Evolutionary conservation across 345 rosid genomes (phyloP), one percentile per base, ranked within the genome.

Genomic region (thale cress (Arabidopsis thaliana)): DNA sequence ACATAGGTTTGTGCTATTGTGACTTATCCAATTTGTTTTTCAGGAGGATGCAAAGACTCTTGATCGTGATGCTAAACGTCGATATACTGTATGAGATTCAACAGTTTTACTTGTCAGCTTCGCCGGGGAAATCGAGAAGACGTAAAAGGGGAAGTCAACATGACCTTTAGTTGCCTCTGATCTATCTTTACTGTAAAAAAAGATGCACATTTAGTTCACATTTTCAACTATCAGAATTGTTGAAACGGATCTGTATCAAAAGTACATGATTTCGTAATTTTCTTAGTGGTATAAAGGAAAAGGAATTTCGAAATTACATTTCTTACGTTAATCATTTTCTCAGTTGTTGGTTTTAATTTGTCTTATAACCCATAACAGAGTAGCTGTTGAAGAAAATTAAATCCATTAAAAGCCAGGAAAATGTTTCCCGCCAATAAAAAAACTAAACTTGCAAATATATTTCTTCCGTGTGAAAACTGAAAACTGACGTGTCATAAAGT

Each of bases 21-120:
- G 75, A 71, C 70, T 48, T 40, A 9, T 77, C 12, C 22, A 22
- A 7, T 32, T 57, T 25, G 9, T 3, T 41, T 64, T 72, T 50
- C 88, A 89, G 97, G 97, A 94, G 1, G 93, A 94, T 82, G 96
- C 98, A 12, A 85, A 82, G 85, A 88, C 77, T 59, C 87, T n/a
- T 10, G 89, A 78, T 28, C 87, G 85, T 73, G 42, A 0, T 81
- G 87, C 98, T 69, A 89, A 83, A 87, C 83, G 65, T 58, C 83
- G 85, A 12, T 88, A 91, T 82, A 76, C 82, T 0, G 56, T 60
- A 73, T 92, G 86, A 92, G 79, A 16, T 56, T 4, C 64, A 42
- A 42, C 48, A 56, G 10, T 42, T 20, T 22, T 7, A 67, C 55
- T 67, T 50, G 8, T 46, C 46, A 67, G 67, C 62, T 67, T 75